A percentile compares a stretch with the other conserved stretches of the same genome.
Evolutionary conservation across 176 grass and related monocot genomes (phyloP).

Genomic region (Phragmites australis): DNA sequence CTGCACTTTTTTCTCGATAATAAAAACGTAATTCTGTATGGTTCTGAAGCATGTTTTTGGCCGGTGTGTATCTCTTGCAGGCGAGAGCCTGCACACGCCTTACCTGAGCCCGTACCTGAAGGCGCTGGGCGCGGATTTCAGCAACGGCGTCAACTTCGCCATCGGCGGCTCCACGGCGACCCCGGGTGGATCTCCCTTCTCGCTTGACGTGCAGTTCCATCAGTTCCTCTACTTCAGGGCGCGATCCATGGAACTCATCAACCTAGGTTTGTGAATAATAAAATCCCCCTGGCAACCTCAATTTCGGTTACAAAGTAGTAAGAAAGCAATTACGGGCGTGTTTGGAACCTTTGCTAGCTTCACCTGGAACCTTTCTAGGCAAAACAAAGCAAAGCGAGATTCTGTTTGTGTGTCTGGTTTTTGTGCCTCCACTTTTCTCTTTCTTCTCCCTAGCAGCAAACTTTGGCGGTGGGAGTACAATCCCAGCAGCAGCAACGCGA

Average conservation of each 20-base stretch:
- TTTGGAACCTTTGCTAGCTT: no score
- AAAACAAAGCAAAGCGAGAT: no score
- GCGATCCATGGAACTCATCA: constrained; percentile 55
- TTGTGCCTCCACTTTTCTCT: no score
- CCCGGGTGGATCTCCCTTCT: constrained; percentile 53
- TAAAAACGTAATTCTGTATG: no score
- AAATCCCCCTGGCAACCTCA: not conserved
- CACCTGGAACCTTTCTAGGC: no score
- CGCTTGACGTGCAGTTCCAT: constrained; percentile 56
- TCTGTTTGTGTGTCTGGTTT: no score
- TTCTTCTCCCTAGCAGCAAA: no score
- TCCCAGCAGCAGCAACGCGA: no score
- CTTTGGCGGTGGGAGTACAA: no score
- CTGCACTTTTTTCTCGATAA: no score
- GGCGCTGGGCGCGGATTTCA: constrained; percentile 57
- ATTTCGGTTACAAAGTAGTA: not conserved
- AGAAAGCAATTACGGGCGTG: not conserved
- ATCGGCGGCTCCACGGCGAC: constrained; percentile 58
- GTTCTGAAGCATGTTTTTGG: no score
- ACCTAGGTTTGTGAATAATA: constrained; percentile 28
- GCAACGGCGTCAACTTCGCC: constrained; percentile 77
- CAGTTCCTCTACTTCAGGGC: constrained; percentile 67
- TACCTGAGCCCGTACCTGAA: constrained; percentile 65
- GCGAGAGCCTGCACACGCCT: constrained; percentile 54
- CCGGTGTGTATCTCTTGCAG: not conserved